phyloP scores from a whole-genome alignment of 345 rosid genomes.

The Bruguiera gymnorhiza region DNA sequence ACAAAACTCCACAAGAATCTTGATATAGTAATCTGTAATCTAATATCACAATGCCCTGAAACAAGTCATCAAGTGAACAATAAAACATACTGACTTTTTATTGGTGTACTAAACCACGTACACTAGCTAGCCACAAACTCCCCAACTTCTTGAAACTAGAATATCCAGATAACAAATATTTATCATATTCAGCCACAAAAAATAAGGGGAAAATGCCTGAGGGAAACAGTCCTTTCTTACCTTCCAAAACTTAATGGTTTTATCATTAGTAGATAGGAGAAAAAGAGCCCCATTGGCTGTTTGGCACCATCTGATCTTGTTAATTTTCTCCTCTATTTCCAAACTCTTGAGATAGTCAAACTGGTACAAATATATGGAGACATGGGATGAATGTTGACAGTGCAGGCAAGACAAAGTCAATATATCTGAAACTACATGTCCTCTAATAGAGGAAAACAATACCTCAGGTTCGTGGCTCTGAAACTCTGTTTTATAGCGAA shows the following conservation, averaged over 20 bases:
- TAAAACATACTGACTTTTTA: background rate
- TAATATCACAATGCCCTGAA: too few species aligned
- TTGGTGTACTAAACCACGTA: background rate
- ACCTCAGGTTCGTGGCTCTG: slow-evolving; percentile 99
- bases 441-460: slow-evolving; percentile 6
- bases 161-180: too few species aligned
- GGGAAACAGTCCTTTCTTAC: slow-evolving; percentile 31
- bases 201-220: too few species aligned
- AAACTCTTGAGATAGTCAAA: slow-evolving; percentile 96
- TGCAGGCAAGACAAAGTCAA: background rate
- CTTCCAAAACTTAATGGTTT: slow-evolving; percentile 91
- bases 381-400: slow-evolving; percentile 13
- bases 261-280: slow-evolving; percentile 86
- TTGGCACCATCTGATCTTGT: slow-evolving; percentile 95
- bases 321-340: slow-evolving; percentile 98
- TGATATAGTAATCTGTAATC: background rate
- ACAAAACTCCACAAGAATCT: background rate
- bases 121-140: background rate
- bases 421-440: background rate
- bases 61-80: too few species aligned
- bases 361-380: slow-evolving; percentile 32
- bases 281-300: slow-evolving; percentile 74
- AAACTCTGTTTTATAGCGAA: slow-evolving; percentile 85
- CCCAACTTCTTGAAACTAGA: background rate
- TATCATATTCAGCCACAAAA: too few species aligned